Evolutionary conservation across 129 eudicot species (phyloP), one percentile per base, ranked within the genome.

Genomic region (Lonicera japonica): DNA sequence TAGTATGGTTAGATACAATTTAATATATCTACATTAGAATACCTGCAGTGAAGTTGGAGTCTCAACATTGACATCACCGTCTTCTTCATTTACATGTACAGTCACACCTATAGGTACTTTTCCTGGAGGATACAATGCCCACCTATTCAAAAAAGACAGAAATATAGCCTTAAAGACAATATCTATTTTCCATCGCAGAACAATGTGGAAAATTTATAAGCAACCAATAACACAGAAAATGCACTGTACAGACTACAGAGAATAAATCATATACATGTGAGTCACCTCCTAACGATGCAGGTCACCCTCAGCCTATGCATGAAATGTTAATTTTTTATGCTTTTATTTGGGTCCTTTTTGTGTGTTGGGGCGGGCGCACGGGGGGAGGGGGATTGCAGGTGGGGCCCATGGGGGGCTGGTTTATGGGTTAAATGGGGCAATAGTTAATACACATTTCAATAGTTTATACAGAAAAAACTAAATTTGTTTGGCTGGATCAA

Each of bases 61-160:
- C 38, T 91, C 98, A 71, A 91, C 80, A 71, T 82, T 81, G 60
- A 91, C 96, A 74, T 91, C 98, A 69, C 98, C 98, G 71, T 91
- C 98, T 61, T 91, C 95, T 40, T 91, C 98, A 76, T 91, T 91
- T 58, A 91, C 98, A 67, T 87, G 98, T 25, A 91, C 96, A 15
- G 95, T 91, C 63, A 87, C 98, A 76, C 98, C 98, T 74, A 76
- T 73, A 68, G 98, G 98, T 58, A 91, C 98, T 76, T 82, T 91
- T 82, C 98, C 98, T 29, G 98, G 98, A 66, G 98, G 98, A 70
- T 91, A 91, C 67, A 91, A 65, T 21, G 98, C 98, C 98, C 98
- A 91, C 81, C 98, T 91, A 61, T 72, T 66, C 17, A 66, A 64
- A 74, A 18, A 40, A 54, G 9, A 63, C 45, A 23, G 16, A 56